Evolutionary conservation across 495 filamentous ascomycete genomes (phyloP), one percentile per base, ranked within the genome.

Genomic region (Tuber magnatum): DNA sequence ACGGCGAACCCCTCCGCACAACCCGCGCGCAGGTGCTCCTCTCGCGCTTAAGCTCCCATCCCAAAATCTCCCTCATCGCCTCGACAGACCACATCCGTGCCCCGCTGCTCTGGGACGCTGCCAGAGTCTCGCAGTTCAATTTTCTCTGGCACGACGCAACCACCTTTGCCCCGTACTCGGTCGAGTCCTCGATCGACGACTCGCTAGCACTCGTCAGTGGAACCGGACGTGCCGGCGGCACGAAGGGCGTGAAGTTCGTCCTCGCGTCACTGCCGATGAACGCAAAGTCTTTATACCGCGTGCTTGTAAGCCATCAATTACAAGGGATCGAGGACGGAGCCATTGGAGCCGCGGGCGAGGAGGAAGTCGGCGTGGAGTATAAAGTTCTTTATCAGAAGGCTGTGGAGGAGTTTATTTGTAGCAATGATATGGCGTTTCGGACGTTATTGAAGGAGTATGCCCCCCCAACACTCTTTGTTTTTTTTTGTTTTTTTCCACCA

Each of bases 351-450:
- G 74, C 71, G 65, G 85, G 80, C 38, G 85, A 78, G 18, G 85
- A 81, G 0, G 85, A 88, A 71, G 82, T 83, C 28, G 92, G 92
- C 1, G 89, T 99, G 43, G 95, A 98, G 84, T 97, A 97, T 83
- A 87, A 92, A 24, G 88, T 92, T 77, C 85, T 98, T 73, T 99
- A 98, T 84, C 93, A 95, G 81, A 97, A 96, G 83, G 94, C 94
- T 28, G 91, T 93, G 38, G 94, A 97, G 84, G 93, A 97, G 82
- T 97, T 99, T 83, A 94, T 98, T 61, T 97, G 94, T 78, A 94
- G 92, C 79, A 96, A 91, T 75, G 95, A 99, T 86, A 93, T 97
- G 89, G 93, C 91, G 80, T 99, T 98, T 84, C 87, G 95, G 77
- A 94, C 93, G 42, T 77, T 99, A 83, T 83, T 99, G 80, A 98